phyloP scores from a whole-genome alignment of 106 monocot species.

The Acorus calamus region DNA sequence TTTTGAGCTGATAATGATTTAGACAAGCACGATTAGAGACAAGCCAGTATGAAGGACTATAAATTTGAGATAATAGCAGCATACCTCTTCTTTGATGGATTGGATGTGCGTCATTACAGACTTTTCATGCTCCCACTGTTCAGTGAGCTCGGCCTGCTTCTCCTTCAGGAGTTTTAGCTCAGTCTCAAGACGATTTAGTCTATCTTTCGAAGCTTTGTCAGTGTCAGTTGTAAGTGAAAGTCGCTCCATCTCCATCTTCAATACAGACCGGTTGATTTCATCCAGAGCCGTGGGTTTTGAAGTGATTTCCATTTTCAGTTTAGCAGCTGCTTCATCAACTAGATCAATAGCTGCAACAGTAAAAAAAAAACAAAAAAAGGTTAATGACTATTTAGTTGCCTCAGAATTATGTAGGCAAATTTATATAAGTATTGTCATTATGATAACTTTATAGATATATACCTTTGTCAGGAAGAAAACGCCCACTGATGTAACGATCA shows the following conservation, averaged over 20 bases:
- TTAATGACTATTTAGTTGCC: too few species aligned
- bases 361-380: conserved; percentile 1
- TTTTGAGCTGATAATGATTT: too few species aligned
- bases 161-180: conserved; percentile 68
- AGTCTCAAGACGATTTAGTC: conserved; percentile 68
- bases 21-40: too few species aligned
- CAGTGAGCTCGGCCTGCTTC: conserved; percentile 73
- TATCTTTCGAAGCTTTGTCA: conserved; percentile 93
- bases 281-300: conserved; percentile 93
- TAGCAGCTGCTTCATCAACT: conserved; percentile 99
- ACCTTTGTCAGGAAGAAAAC: conserved; percentile 99
- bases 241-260: conserved; percentile 97
- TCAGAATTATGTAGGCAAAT: too few species aligned
- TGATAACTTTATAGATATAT: not conserved
- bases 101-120: conserved; percentile 85
- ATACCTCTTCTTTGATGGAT: conserved; percentile 97
- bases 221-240: conserved; percentile 92
- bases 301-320: conserved; percentile 99
- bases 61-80: not conserved
- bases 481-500: conserved; percentile 94
- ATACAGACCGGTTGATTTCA: conserved; percentile 91
- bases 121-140: conserved; percentile 97
- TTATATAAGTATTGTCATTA: too few species aligned
- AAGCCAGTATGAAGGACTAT: not conserved
- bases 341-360: conserved; percentile 77